Percentiles rank a stretch among this genome's conserved stretches.
phyloP scores from a whole-genome alignment of 192 early-diverging fungal species.

The Hyaloraphidium curvatum region DNA sequence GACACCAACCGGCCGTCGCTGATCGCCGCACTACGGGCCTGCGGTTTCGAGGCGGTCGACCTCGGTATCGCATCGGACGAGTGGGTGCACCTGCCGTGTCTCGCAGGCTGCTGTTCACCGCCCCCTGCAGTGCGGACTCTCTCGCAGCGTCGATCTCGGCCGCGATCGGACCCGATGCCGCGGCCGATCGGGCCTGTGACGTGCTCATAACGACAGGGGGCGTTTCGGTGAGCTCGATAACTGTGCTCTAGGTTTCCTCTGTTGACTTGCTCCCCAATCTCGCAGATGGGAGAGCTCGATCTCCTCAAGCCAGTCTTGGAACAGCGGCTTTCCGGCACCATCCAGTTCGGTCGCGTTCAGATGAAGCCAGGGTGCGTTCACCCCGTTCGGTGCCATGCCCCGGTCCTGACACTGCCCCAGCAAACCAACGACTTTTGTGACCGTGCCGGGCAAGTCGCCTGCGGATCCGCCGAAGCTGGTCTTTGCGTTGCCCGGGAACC shows the following conservation, averaged over 20 bases:
- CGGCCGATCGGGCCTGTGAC: slow-evolving; percentile 37
- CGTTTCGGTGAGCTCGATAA: too few species aligned
- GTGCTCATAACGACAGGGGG: slow-evolving; percentile 84
- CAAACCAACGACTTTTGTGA: slow-evolving; percentile 91
- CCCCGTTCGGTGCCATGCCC: too few species aligned
- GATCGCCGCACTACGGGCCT: slow-evolving; percentile 31
- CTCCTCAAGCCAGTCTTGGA: slow-evolving; percentile 73
- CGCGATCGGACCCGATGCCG: slow-evolving; percentile 1
- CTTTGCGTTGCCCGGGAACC: slow-evolving; percentile 88
- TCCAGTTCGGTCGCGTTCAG: slow-evolving; percentile 75
- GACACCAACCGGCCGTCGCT: slow-evolving; percentile 77
- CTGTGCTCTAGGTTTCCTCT: too few species aligned
- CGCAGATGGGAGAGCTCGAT: slow-evolving; percentile 97
- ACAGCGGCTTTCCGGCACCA: slow-evolving; percentile 46
- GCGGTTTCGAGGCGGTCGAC: slow-evolving; percentile 48
- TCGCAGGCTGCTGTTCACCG: not conserved
- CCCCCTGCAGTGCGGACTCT: slow-evolving; percentile 21
- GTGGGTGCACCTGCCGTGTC: slow-evolving; percentile 14
- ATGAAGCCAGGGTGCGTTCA: slow-evolving; percentile 67
- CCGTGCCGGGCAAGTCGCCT: slow-evolving; percentile 20
- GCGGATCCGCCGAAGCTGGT: slow-evolving; percentile 28
- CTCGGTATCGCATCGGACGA: slow-evolving; percentile 56
- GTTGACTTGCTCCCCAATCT: too few species aligned
- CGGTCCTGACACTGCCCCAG: too few species aligned
- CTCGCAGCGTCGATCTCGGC: slow-evolving; percentile 24